These are phyloP conservation scores for Aspergillus glaucus DNA, from an alignment of 2,329 filamentous ascomycete species.

Conservation along the genomic window DNA sequence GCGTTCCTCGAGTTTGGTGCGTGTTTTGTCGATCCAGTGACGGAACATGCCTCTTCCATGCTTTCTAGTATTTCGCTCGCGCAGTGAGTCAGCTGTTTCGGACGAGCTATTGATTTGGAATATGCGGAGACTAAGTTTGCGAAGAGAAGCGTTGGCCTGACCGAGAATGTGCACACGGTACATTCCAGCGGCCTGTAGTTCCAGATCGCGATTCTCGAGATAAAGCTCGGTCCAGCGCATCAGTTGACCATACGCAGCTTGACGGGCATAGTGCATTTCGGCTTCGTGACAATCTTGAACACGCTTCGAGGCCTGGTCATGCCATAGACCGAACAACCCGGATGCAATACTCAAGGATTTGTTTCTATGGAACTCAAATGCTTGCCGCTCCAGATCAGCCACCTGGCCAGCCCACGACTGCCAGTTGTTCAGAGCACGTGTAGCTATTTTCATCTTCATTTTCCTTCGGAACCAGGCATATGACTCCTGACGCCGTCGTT, in stretches of 20 bases:
- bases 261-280: constrained; percentile 32
- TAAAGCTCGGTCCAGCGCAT: constrained; percentile 32
- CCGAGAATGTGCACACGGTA: constrained; percentile 43
- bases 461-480: constrained; percentile 50
- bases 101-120: constrained; percentile 49
- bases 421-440: constrained; percentile 36
- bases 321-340: constrained; percentile 39
- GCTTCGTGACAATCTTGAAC: constrained; percentile 31
- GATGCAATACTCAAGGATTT: constrained; percentile 30
- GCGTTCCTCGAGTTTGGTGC: constrained; percentile 22
- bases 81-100: constrained; percentile 49
- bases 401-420: constrained; percentile 27
- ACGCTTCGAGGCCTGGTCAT: constrained; percentile 30
- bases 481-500: constrained; percentile 49
- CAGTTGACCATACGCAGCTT: constrained; percentile 33
- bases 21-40: constrained; percentile 47
- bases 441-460: constrained; percentile 50
- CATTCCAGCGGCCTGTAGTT: constrained; percentile 42
- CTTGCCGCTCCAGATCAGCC: constrained; percentile 34
- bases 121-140: constrained; percentile 52
- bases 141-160: constrained; percentile 44
- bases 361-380: constrained; percentile 28
- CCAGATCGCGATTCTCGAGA: constrained; percentile 27
- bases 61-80: constrained; percentile 48
- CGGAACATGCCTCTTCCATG: constrained; percentile 51